Evolutionary conservation across 805 yeast genomes (phyloP).

Genomic region (Kodamaea laetipori): DNA sequence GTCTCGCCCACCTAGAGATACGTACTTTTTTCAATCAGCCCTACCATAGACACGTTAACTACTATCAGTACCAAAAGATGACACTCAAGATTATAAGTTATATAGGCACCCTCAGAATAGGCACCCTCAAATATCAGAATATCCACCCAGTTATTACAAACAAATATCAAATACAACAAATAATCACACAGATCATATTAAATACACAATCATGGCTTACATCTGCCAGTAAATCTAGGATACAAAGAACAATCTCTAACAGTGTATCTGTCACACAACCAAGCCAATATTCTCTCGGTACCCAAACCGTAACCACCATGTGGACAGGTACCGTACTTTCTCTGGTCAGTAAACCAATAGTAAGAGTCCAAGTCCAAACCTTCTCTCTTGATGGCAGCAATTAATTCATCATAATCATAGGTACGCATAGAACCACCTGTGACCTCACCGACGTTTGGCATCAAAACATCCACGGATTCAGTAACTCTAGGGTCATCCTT

Average conservation of each 20-base stretch:
- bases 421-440: constrained; percentile 99
- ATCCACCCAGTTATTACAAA: no score
- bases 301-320: constrained; percentile 99
- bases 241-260: constrained; percentile 97
- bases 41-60: no score
- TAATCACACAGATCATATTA: no score
- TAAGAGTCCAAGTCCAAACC: constrained; percentile 78
- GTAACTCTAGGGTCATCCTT: constrained; percentile 90
- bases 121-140: no score
- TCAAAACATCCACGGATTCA: constrained; percentile 95
- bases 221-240: constrained; percentile 97
- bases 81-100: no score
- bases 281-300: constrained; percentile 95
- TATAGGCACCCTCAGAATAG: no score
- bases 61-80: no score
- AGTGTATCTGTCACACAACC: constrained; percentile 97
- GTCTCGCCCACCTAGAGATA: no score
- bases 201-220: no score
- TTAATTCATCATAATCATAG: constrained; percentile 72
- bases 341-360: constrained; percentile 95
- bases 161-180: no score
- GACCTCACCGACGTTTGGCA: constrained; percentile 99
- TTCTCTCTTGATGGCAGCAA: constrained; percentile 93
- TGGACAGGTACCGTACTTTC: constrained; percentile 96
- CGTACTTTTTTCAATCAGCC: no score